Conservation (phyloP, 2,329 filamentous ascomycete species). For the Alternaria burnsii region DNA sequence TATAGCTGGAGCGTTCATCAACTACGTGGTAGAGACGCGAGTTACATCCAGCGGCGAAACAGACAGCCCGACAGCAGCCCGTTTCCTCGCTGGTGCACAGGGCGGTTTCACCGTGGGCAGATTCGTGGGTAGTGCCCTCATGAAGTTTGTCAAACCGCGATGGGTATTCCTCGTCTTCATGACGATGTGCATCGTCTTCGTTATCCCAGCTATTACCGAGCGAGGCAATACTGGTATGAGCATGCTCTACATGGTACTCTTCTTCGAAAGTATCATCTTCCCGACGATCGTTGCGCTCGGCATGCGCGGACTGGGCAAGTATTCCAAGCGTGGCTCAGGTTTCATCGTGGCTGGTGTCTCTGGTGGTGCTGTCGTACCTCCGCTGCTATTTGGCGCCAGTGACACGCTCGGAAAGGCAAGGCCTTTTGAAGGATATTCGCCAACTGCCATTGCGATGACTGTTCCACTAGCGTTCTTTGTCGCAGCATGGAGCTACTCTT, state of each 20-base stretch:
- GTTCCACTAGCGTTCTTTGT: constrained; percentile 67
- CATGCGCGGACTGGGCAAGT: constrained; percentile 76
- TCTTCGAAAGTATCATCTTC: constrained; percentile 84
- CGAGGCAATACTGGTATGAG: constrained; percentile 62
- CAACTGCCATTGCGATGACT: constrained; percentile 70
- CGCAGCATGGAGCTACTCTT: constrained; percentile 56
- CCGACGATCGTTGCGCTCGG: constrained; percentile 83
- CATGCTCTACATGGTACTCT: constrained; percentile 76
- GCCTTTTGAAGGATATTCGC: constrained; percentile 30
- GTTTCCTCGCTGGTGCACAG: constrained; percentile 78
- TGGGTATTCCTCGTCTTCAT: constrained; percentile 76
- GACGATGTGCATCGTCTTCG: constrained; percentile 63
- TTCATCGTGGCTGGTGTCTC: constrained; percentile 76
- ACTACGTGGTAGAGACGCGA: constrained; percentile 61
- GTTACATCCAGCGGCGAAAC: constrained; percentile 31
- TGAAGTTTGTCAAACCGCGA: constrained; percentile 73
- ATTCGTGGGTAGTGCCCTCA: constrained; percentile 71
- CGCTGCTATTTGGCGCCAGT: constrained; percentile 73
- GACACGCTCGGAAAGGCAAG: constrained; percentile 62
- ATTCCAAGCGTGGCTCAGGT: constrained; percentile 79
- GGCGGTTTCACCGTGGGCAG: constrained; percentile 76
- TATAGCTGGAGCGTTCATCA: constrained; percentile 56
- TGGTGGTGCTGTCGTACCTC: constrained; percentile 76
- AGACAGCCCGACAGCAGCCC: constrained; percentile 64
- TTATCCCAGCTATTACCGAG: constrained; percentile 62